Conservation (phyloP, 2,329 filamentous ascomycete species). For the Colletotrichum sp. region DNA sequence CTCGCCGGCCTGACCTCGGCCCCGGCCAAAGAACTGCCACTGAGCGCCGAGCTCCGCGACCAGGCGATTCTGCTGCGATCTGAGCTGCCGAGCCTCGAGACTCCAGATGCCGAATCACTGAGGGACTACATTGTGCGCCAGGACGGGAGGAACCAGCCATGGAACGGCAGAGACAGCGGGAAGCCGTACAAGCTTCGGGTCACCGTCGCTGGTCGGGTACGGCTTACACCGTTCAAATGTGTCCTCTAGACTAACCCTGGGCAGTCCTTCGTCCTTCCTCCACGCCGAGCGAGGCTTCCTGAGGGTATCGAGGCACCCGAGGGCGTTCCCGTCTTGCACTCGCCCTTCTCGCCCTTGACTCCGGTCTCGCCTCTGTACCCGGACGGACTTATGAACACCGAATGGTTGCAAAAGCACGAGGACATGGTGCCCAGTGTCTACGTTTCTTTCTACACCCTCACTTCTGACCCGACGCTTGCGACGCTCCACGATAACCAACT, state of each 20-base stretch:
- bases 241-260: conserved; percentile 29
- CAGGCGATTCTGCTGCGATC: conserved; percentile 69
- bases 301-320: conserved; percentile 53
- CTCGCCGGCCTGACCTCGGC: conserved; percentile 72
- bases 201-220: conserved; percentile 80
- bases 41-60: conserved; percentile 59
- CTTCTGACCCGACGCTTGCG: conserved; percentile 73
- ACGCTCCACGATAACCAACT: conserved; percentile 86
- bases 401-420: conserved; percentile 92
- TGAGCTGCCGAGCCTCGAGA: conserved; percentile 70
- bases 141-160: conserved; percentile 69
- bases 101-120: conserved; percentile 68
- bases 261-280: conserved; percentile 61
- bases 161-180: conserved; percentile 64
- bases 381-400: conserved; percentile 81
- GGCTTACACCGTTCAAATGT: conserved; percentile 32
- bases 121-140: conserved; percentile 68
- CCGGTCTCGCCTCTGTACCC: conserved; percentile 84
- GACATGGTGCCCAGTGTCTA: conserved; percentile 80
- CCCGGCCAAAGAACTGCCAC: conserved; percentile 43
- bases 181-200: conserved; percentile 69
- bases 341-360: conserved; percentile 88
- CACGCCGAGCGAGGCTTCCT: conserved; percentile 60
- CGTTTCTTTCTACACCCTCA: conserved; percentile 81
- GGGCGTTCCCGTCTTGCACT: conserved; percentile 72